A percentile compares a stretch with the other conserved stretches of the same genome.
phyloP scores from a whole-genome alignment of 495 filamentous ascomycete species.

The Chaetomium cochliodes region DNA sequence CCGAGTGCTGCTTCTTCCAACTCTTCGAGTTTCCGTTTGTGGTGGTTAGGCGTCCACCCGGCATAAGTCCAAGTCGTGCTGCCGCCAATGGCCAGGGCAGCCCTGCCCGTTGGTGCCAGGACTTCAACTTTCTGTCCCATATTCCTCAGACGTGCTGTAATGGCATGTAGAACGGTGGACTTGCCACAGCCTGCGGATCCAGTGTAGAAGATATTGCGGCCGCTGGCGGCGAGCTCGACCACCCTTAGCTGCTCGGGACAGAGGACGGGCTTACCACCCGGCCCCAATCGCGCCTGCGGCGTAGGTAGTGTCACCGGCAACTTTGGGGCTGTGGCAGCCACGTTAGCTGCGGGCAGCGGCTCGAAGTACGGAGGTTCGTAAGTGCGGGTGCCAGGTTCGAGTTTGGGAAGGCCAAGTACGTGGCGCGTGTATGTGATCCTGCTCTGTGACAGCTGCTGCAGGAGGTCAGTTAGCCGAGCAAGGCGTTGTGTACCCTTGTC shows the following conservation, averaged over 20 bases:
- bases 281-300: neutral
- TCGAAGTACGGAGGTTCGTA: conserved; percentile 26
- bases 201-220: conserved; percentile 61
- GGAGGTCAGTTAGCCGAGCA: too few species aligned
- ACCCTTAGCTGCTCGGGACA: conserved; percentile 49
- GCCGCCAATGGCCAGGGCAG: conserved; percentile 52
- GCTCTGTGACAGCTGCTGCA: neutral
- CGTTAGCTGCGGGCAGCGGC: neutral
- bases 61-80: conserved; percentile 55
- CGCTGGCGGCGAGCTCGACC: conserved; percentile 48
- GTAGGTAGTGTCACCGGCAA: too few species aligned
- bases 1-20: conserved; percentile 16
- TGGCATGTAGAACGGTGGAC: conserved; percentile 54
- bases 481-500: too few species aligned
- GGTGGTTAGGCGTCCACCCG: conserved; percentile 49
- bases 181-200: conserved; percentile 63
- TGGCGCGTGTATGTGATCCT: conserved; percentile 2
- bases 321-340: too few species aligned
- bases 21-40: conserved; percentile 25
- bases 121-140: conserved; percentile 46
- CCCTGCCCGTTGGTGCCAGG: conserved; percentile 56
- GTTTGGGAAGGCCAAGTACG: conserved; percentile 6
- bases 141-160: conserved; percentile 39
- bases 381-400: conserved; percentile 18
- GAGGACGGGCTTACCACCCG: conserved; percentile 28